phyloP scores from a whole-genome alignment of 106 monocot genomes.

The Allium sativum region DNA sequence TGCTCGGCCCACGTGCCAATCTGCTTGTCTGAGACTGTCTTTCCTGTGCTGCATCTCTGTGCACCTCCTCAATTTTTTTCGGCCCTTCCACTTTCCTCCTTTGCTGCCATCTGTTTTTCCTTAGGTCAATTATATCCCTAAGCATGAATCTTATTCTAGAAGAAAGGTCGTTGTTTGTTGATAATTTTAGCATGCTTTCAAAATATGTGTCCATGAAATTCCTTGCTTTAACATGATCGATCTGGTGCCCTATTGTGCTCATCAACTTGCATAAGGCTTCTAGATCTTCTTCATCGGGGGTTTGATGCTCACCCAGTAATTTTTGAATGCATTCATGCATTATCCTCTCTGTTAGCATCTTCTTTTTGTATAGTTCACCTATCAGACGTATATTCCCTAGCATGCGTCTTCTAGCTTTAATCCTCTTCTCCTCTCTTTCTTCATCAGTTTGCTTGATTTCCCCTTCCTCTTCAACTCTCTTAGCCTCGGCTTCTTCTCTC shows the following conservation, averaged over 20 bases:
- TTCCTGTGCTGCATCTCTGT: slow-evolving; percentile 58
- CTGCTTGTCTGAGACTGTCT: slow-evolving; percentile 44
- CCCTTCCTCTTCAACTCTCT: slow-evolving; percentile 37
- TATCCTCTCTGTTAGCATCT: slow-evolving; percentile 51
- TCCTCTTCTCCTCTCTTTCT: slow-evolving; percentile 34
- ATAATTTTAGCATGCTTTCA: slow-evolving; percentile 21
- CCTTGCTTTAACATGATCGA: slow-evolving; percentile 41
- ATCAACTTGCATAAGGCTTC: slow-evolving; percentile 60
- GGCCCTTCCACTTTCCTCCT: slow-evolving; percentile 53
- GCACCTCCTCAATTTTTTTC: slow-evolving; percentile 61
- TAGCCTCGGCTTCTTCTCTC: slow-evolving; percentile 29
- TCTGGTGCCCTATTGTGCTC: slow-evolving; percentile 42
- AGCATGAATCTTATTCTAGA: slow-evolving; percentile 50
- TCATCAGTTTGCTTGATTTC: slow-evolving; percentile 21
- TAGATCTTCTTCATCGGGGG: slow-evolving; percentile 47
- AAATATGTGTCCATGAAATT: slow-evolving; percentile 41
- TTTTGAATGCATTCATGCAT: slow-evolving; percentile 67
- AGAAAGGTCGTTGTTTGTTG: slow-evolving; percentile 29
- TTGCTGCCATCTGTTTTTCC: slow-evolving; percentile 47
- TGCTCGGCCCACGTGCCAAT: slow-evolving; percentile 30
- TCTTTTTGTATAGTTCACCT: slow-evolving; percentile 51
- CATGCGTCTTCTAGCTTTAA: slow-evolving; percentile 39
- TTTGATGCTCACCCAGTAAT: slow-evolving; percentile 28
- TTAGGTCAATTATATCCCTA: slow-evolving; percentile 44
- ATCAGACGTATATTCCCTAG: slow-evolving; percentile 53